phyloP scores from a whole-genome alignment of 2,329 filamentous ascomycete genomes.

The Coniella lustricola region DNA sequence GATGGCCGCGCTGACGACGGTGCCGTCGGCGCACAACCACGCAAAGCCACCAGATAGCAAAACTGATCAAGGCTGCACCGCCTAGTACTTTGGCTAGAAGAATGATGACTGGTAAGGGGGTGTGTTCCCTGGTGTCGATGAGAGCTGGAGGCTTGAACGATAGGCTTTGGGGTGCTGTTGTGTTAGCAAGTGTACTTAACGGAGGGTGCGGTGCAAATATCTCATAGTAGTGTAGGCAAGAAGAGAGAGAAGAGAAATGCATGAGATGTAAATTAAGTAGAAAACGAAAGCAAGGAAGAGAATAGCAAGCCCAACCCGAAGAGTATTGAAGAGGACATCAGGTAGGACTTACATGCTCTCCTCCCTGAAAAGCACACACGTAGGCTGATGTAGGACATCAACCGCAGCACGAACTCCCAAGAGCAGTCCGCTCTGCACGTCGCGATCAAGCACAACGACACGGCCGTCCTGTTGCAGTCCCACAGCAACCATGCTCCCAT shows the following conservation, averaged over 20 bases:
- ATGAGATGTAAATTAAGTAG: neutral
- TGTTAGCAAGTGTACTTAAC: too few species aligned
- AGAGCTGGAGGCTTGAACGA: too few species aligned
- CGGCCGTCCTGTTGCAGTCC: constrained; percentile 52
- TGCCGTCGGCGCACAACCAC: neutral
- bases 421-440: constrained; percentile 53
- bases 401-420: constrained; percentile 36
- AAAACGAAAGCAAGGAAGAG: neutral
- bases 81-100: neutral
- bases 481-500: constrained; percentile 57
- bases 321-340: too few species aligned
- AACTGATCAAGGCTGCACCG: neutral
- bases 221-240: too few species aligned
- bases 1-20: too few species aligned
- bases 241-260: neutral
- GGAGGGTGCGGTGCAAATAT: too few species aligned
- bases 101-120: neutral
- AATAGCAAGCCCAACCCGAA: too few species aligned
- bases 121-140: neutral
- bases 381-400: constrained; percentile 37
- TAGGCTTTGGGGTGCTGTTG: too few species aligned
- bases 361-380: constrained; percentile 36
- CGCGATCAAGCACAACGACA: constrained; percentile 54
- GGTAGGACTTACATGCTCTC: neutral
- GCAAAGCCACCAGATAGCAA: neutral